Percentiles rank a stretch among this genome's conserved stretches.
phyloP scores from a whole-genome alignment of 441 rosid genomes.

The Gossypium lobatum region DNA sequence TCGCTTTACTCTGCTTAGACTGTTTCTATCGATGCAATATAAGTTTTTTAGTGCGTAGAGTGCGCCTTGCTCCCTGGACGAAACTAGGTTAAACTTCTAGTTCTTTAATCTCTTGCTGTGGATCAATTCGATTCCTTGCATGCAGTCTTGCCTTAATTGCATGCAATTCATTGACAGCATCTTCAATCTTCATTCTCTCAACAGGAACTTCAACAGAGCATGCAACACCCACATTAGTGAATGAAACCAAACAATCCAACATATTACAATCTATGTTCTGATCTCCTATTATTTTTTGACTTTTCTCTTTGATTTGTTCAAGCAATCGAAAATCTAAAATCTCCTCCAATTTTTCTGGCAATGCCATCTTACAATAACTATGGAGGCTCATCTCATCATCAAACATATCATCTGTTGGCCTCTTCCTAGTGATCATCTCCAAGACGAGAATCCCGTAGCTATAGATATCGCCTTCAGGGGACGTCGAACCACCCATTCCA shows the following conservation, averaged over 20 bases:
- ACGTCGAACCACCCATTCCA: background rate
- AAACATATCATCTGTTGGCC: too few relatives aligned
- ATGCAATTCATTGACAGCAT: background rate
- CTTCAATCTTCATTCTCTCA: background rate
- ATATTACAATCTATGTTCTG: background rate
- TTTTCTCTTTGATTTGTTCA: background rate
- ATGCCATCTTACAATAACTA: background rate
- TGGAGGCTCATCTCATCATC: background rate
- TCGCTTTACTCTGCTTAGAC: too few relatives aligned
- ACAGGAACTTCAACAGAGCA: background rate
- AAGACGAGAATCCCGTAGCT: background rate
- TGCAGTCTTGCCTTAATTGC: background rate
- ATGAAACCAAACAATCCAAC: background rate
- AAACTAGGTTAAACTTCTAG: background rate
- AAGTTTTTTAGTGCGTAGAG: too few relatives aligned
- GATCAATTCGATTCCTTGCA: background rate
- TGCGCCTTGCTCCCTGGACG: too few relatives aligned
- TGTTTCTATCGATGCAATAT: too few relatives aligned
- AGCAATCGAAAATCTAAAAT: background rate
- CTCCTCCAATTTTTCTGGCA: background rate
- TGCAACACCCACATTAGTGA: background rate
- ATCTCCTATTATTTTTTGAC: too few relatives aligned
- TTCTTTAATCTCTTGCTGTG: background rate
- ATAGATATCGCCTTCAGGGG: background rate
- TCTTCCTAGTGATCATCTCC: too few relatives aligned